phyloP scores from a whole-genome alignment of 768 basidiomycete genomes.

The Tephrocybe sp. region DNA sequence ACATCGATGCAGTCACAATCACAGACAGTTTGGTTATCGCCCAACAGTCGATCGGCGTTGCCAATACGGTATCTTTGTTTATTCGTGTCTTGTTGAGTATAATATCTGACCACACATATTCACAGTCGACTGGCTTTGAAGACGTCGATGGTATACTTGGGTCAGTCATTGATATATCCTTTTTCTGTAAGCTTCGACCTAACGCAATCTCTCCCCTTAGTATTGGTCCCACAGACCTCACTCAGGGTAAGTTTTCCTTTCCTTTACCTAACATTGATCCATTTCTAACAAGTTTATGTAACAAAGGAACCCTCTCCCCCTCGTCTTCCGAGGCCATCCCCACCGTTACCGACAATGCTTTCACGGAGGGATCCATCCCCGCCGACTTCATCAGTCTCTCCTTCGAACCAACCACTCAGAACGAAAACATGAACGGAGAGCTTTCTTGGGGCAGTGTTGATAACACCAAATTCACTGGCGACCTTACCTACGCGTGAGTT shows the following conservation, averaged over 20 bases:
- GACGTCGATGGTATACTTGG: constrained; percentile 66
- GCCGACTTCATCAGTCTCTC: too few species aligned
- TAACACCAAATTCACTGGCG: constrained; percentile 39
- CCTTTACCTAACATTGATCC: too few species aligned
- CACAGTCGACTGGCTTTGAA: constrained; percentile 39
- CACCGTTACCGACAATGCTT: constrained; percentile 61
- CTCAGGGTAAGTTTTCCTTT: constrained; percentile 33
- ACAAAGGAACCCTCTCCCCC: constrained; percentile 34
- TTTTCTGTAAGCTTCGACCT: neutral
- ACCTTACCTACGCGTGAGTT: constrained; percentile 41
- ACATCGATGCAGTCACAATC: constrained; percentile 54
- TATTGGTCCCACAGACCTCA: constrained; percentile 59
- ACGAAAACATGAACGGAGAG: constrained; percentile 50
- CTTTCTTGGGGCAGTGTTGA: constrained; percentile 55
- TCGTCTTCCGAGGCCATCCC: constrained; percentile 33
- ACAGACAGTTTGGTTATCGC: constrained; percentile 46
- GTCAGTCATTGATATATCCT: constrained; percentile 28
- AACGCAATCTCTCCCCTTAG: constrained; percentile 31
- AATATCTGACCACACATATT: neutral
- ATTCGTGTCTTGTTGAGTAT: neutral
- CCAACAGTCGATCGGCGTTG: constrained; percentile 65
- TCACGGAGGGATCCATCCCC: constrained; percentile 36
- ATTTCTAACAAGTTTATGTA: neutral
- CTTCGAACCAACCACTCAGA: too few species aligned
- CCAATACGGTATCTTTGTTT: constrained; percentile 27